Percentiles rank a stretch among this genome's conserved stretches.
phyloP scores from a whole-genome alignment of 2,329 filamentous ascomycete species.

The Lojkania enalia region DNA sequence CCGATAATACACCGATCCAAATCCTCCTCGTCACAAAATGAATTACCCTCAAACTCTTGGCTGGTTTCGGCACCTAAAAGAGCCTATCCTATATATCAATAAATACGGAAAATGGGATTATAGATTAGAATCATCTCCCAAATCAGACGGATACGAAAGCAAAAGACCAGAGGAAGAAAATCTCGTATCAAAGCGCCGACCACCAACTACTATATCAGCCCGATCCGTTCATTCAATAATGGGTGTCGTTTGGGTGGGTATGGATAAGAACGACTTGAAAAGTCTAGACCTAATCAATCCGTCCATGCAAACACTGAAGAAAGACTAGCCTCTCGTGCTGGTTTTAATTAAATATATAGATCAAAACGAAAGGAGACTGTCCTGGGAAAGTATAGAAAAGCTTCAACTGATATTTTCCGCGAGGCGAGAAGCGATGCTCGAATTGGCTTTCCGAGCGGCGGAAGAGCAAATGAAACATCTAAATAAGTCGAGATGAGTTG shows the following conservation, averaged over 20 bases:
- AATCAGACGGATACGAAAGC: not conserved
- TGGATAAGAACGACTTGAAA: not conserved
- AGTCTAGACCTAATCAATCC: not conserved
- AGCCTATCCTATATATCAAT: not conserved
- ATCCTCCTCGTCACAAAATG: not conserved
- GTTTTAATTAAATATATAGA: not conserved
- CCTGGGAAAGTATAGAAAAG: not conserved
- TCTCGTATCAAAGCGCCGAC: not conserved
- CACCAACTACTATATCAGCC: not conserved
- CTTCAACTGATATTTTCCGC: not conserved
- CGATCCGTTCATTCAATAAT: not conserved
- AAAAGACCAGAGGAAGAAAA: not conserved
- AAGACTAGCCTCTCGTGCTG: not conserved
- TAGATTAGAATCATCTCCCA: not conserved
- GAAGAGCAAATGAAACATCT: not conserved
- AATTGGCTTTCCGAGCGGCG: not conserved
- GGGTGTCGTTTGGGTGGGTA: not conserved
- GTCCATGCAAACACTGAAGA: not conserved
- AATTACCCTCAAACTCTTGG: not conserved
- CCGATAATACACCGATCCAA: not conserved
- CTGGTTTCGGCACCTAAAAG: not conserved
- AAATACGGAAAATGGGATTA: not conserved
- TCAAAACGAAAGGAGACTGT: not conserved
- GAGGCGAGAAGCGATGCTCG: not conserved
- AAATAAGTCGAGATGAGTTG: not conserved